These are phyloP conservation scores for Xenosphaeropsis pyriputrescens DNA, from an alignment of 2,329 filamentous ascomycete species.

Conservation along the genomic window DNA sequence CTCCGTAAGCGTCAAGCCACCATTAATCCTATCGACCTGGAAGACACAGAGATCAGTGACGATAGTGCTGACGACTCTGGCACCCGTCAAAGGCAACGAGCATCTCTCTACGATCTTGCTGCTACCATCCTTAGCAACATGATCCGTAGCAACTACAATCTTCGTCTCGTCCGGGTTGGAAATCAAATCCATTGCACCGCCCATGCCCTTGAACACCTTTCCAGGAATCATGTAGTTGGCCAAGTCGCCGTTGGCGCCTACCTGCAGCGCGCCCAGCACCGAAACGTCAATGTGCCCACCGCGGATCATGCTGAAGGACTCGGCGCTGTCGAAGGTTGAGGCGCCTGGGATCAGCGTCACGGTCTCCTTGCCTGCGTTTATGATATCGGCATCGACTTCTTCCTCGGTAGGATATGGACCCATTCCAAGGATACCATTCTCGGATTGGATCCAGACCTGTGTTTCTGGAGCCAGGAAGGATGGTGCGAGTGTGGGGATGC, in stretches of 20 bases:
- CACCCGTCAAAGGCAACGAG: constrained; percentile 49
- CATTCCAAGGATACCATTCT: constrained; percentile 78
- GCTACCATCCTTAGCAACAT: constrained; percentile 53
- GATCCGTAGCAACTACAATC: constrained; percentile 58
- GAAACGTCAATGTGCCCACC: constrained; percentile 74
- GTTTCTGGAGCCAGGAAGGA: constrained; percentile 54
- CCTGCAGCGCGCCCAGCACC: constrained; percentile 71
- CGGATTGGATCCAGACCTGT: constrained; percentile 72
- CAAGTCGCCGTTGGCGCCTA: constrained; percentile 63
- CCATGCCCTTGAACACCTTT: constrained; percentile 81
- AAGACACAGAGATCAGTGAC: constrained; percentile 66
- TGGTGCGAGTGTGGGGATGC: constrained; percentile 78
- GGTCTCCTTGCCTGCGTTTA: constrained; percentile 82
- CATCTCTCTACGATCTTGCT: constrained; percentile 53
- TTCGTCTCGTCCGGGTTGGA: constrained; percentile 58
- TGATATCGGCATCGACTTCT: constrained; percentile 61
- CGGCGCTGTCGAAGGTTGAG: constrained; percentile 62
- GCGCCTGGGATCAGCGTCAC: constrained; percentile 68
- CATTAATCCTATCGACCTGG: constrained; percentile 47
- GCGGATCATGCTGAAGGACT: constrained; percentile 80
- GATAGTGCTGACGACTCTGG: constrained; percentile 53
- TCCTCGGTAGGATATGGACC: constrained; percentile 63
- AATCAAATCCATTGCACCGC: constrained; percentile 61
- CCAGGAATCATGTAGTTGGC: constrained; percentile 88
- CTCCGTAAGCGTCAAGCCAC: constrained; percentile 53